A percentile compares a stretch with the other conserved stretches of the same genome.
These are phyloP conservation scores for Phialophora expanda DNA, from an alignment of 2,329 filamentous ascomycete genomes.

Conservation along the genomic window DNA sequence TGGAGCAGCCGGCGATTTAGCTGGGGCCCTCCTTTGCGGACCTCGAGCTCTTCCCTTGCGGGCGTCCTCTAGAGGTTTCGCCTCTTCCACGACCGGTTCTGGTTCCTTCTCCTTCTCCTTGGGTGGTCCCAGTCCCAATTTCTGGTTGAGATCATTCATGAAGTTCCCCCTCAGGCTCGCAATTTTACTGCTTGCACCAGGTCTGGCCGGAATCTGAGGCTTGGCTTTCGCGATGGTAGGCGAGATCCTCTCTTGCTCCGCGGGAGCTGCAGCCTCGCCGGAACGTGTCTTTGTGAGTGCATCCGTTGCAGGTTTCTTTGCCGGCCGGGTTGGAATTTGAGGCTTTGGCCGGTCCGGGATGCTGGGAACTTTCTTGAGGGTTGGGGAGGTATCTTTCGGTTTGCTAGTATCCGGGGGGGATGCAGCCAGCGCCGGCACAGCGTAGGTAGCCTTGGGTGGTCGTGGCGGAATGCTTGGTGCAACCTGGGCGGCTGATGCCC, in stretches of 20 bases:
- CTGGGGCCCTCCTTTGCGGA: conserved; percentile 75
- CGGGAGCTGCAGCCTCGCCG: conserved; percentile 49
- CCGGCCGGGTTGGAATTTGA: conserved; percentile 67
- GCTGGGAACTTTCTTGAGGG: conserved; percentile 55
- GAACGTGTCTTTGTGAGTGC: conserved; percentile 46
- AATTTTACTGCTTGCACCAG: conserved; percentile 77
- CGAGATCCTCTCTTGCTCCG: conserved; percentile 43
- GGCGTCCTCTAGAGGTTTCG: conserved; percentile 82
- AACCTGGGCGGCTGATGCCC: conserved; percentile 33
- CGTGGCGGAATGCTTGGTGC: conserved; percentile 42
- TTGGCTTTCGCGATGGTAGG: conserved; percentile 69
- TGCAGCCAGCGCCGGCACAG: conserved; percentile 43
- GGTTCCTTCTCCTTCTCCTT: conserved; percentile 68
- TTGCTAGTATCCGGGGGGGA: conserved; percentile 38
- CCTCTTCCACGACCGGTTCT: conserved; percentile 62
- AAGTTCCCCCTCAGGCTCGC: conserved; percentile 89
- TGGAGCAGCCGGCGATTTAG: conserved; percentile 52
- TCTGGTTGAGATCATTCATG: conserved; percentile 89
- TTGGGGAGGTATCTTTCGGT: conserved; percentile 48
- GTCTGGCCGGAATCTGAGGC: conserved; percentile 78
- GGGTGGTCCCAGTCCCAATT: conserved; percentile 84
- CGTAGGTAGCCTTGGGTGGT: conserved; percentile 44
- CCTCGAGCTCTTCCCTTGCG: conserved; percentile 89
- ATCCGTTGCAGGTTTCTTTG: conserved; percentile 55
- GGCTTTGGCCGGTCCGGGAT: conserved; percentile 68